These are phyloP conservation scores for Chlorella variabilis DNA, from an alignment of 163 green algal genomes.

Conservation along the genomic window DNA sequence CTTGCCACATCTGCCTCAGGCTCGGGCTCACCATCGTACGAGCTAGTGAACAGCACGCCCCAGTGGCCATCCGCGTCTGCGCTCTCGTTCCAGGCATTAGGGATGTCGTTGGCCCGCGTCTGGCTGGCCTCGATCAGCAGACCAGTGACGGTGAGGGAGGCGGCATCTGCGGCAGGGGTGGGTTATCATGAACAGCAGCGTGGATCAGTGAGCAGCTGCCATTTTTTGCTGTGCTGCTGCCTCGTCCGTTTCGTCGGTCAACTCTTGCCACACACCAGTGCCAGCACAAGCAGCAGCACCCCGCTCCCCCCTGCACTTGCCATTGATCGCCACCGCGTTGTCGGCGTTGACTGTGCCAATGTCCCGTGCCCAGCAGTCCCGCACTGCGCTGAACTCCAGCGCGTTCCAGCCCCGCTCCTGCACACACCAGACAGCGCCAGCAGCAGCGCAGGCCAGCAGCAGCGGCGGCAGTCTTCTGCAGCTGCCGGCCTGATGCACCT, in stretches of 20 bases:
- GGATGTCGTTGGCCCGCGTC: background rate
- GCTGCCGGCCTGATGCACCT: background rate
- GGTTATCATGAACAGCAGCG: too few species aligned
- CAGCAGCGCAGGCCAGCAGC: too few species aligned
- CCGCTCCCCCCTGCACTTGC: too few species aligned
- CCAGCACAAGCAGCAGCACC: too few species aligned
- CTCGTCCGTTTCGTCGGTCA: too few species aligned
- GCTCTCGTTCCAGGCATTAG: background rate
- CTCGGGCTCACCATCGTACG: too few species aligned
- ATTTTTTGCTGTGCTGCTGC: too few species aligned
- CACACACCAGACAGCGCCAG: too few species aligned
- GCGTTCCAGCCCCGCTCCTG: slow-evolving; percentile 13
- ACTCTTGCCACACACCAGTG: too few species aligned
- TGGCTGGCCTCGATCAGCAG: background rate
- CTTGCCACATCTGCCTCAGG: too few species aligned
- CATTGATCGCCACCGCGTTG: background rate
- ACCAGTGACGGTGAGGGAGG: background rate
- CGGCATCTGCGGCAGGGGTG: background rate
- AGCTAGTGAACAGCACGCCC: background rate
- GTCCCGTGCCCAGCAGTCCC: slow-evolving; percentile 14
- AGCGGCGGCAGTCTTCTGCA: too few species aligned
- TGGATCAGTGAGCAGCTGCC: too few species aligned
- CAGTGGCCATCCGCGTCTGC: background rate
- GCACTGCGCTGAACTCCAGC: background rate
- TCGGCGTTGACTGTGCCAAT: slow-evolving; percentile 8